Conservation (phyloP, 1,139 yeast genomes). For the Kazachstania sp. region DNA sequence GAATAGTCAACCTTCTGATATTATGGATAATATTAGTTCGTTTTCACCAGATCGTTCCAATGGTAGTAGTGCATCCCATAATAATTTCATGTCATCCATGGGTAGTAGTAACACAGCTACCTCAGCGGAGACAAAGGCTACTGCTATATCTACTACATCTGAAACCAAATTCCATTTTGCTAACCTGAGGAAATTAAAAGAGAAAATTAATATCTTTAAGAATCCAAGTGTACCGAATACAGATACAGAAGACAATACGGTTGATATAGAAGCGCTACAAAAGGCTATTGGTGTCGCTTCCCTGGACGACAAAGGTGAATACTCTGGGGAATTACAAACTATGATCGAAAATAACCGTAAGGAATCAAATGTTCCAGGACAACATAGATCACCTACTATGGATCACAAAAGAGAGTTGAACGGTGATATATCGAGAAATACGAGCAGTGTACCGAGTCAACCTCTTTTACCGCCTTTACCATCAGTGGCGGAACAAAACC, state of each 20-base stretch:
- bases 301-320: conserved; percentile 9
- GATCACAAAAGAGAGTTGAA: not conserved
- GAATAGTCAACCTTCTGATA: not conserved
- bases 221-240: conserved; percentile 20
- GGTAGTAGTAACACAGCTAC: conserved; percentile 18
- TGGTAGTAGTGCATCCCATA: not conserved
- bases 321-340: not conserved
- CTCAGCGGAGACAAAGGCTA: conserved; percentile 18
- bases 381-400: not conserved
- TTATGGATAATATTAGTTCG: not conserved
- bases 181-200: conserved; percentile 29
- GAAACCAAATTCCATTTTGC: conserved; percentile 31
- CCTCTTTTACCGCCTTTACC: conserved; percentile 30
- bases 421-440: not conserved
- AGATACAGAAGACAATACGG: conserved; percentile 12
- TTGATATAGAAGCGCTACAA: conserved; percentile 31
- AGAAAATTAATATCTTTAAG: conserved; percentile 29
- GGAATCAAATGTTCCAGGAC: not conserved
- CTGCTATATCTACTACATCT: conserved; percentile 18
- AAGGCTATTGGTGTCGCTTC: conserved; percentile 31
- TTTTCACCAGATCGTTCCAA: not conserved
- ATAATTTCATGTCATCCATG: conserved; percentile 22
- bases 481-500: not conserved
- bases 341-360: not conserved
- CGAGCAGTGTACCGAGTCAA: conserved; percentile 10